Conservation (phyloP, 1,284 basidiomycete genomes). For the Austroboletus novae-zelandiae region DNA sequence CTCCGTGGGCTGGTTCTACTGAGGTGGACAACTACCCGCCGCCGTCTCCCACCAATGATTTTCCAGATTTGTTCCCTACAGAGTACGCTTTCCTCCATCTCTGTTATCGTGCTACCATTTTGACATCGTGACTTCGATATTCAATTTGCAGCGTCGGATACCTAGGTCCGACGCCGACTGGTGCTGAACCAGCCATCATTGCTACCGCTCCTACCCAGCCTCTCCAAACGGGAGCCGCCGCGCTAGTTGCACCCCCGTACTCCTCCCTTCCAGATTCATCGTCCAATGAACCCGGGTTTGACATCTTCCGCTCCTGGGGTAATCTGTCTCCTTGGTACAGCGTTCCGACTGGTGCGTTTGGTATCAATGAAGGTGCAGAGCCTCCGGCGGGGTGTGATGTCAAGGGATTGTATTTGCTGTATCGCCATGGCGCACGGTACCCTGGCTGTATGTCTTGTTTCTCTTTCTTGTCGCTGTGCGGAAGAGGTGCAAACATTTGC, state of each 20-base stretch:
- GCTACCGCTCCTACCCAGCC: conserved; percentile 78
- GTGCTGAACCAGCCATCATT: conserved; percentile 76
- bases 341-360: conserved; percentile 65
- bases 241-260: conserved; percentile 52
- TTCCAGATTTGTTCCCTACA: background rate
- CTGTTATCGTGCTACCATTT: too few species aligned
- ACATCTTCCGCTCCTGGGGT: conserved; percentile 77
- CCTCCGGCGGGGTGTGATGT: conserved; percentile 68
- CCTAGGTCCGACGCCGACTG: conserved; percentile 80
- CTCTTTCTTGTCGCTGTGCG: too few species aligned
- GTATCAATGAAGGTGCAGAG: conserved; percentile 67
- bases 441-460: conserved; percentile 55
- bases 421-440: conserved; percentile 80
- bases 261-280: conserved; percentile 14
- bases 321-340: conserved; percentile 86
- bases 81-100: conserved; percentile 13
- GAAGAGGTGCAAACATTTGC: background rate
- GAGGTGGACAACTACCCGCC: background rate
- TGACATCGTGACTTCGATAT: background rate
- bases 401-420: conserved; percentile 73
- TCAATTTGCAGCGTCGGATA: conserved; percentile 56
- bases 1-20: background rate
- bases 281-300: conserved; percentile 39
- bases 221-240: conserved; percentile 65
- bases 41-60: background rate